Evolutionary conservation across 208 protist genomes (phyloP).

Genomic region (Trypanosoma avium): DNA sequence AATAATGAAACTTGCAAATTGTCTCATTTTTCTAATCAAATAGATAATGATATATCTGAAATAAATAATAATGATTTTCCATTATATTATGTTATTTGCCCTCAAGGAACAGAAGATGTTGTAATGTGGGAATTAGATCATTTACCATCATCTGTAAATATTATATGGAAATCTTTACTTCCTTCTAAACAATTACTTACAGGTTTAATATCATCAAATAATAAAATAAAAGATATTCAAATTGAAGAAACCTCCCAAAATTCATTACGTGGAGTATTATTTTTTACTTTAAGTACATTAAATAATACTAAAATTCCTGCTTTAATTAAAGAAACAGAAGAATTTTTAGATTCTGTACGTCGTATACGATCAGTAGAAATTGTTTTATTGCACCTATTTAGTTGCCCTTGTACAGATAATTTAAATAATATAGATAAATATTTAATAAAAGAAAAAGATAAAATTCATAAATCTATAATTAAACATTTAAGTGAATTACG

Average conservation of each 20-base stretch:
- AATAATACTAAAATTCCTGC: background rate
- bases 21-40: background rate
- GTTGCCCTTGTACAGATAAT: constrained; percentile 10
- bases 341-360: constrained; percentile 14
- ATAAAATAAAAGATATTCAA: background rate
- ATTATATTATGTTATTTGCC: constrained; percentile 36
- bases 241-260: background rate
- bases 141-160: background rate
- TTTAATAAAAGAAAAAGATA: background rate
- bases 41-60: background rate
- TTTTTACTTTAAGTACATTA: constrained; percentile 8
- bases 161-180: background rate
- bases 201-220: background rate
- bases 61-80: background rate
- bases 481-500: constrained; percentile 17
- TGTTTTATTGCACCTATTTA: constrained; percentile 29
- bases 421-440: constrained; percentile 16
- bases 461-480: constrained; percentile 19
- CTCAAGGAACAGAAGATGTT: constrained; percentile 46
- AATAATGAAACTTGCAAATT: background rate
- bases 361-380: constrained; percentile 29
- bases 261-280: constrained; percentile 15
- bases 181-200: constrained; percentile 4
- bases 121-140: constrained; percentile 12
- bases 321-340: background rate